Evolutionary conservation across 2,329 filamentous ascomycete species (phyloP).

Genomic region (Fusarium irregulare): DNA sequence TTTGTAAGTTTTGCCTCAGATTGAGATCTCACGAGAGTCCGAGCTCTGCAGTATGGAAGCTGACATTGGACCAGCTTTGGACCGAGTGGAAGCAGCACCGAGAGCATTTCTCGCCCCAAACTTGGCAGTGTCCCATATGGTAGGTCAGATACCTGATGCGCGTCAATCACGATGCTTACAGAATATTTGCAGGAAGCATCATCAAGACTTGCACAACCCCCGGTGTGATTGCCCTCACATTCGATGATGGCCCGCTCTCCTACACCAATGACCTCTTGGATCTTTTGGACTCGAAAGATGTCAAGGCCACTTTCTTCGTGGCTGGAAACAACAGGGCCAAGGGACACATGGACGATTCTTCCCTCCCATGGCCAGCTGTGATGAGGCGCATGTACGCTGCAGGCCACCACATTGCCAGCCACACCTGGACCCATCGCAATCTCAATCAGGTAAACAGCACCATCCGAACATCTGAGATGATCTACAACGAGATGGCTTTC

Average conservation of each 20-base stretch:
- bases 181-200: slow-evolving; percentile 42
- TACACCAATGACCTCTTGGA: slow-evolving; percentile 58
- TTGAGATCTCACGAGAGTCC: not conserved
- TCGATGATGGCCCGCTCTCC: slow-evolving; percentile 59
- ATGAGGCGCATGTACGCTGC: slow-evolving; percentile 55
- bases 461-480: slow-evolving; percentile 54
- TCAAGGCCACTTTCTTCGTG: slow-evolving; percentile 57
- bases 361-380: slow-evolving; percentile 51
- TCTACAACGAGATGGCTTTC: slow-evolving; percentile 59
- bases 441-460: slow-evolving; percentile 52
- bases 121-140: slow-evolving; percentile 54
- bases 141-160: slow-evolving; percentile 36
- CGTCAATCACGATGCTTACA: slow-evolving; percentile 35
- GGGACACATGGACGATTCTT: slow-evolving; percentile 54
- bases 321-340: slow-evolving; percentile 57
- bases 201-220: slow-evolving; percentile 53
- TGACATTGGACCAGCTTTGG: slow-evolving; percentile 45
- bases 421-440: slow-evolving; percentile 61
- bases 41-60: slow-evolving; percentile 4
- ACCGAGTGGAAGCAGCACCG: slow-evolving; percentile 50
- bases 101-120: slow-evolving; percentile 46
- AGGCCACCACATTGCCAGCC: slow-evolving; percentile 61
- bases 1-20: slow-evolving; percentile 49
- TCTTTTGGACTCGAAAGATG: slow-evolving; percentile 46
- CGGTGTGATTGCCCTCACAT: slow-evolving; percentile 58